These are phyloP conservation scores for Macadamia integrifolia DNA, from an alignment of 164 flowering plant species.

Conservation along the genomic window DNA sequence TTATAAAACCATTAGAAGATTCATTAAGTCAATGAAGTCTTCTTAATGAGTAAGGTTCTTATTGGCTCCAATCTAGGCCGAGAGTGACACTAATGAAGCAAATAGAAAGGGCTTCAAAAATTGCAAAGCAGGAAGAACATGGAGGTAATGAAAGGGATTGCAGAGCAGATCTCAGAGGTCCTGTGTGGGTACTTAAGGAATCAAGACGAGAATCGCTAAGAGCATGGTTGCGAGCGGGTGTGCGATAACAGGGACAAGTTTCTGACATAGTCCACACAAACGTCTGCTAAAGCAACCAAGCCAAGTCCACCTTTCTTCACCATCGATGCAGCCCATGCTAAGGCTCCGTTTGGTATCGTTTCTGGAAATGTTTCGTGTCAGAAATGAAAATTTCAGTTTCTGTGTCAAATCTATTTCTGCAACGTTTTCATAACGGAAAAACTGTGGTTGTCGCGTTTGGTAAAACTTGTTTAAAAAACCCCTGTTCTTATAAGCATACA, in stretches of 20 bases:
- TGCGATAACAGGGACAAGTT: conserved; percentile 44
- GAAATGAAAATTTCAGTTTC: too few relatives aligned
- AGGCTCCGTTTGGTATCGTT: too few relatives aligned
- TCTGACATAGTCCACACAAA: conserved; percentile 73
- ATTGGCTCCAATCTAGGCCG: conserved; percentile 93
- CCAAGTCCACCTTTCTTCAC: conserved; percentile 50
- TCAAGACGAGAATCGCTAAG: conserved; percentile 55
- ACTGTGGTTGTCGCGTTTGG: too few relatives aligned
- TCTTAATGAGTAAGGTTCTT: neutral
- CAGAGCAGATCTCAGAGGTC: conserved; percentile 67
- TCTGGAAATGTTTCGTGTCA: too few relatives aligned
- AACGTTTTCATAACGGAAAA: too few relatives aligned
- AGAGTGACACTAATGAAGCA: conserved; percentile 82
- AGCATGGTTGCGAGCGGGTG: conserved; percentile 24
- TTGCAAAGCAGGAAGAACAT: conserved; percentile 70
- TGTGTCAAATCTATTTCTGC: too few relatives aligned
- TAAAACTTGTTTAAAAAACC: too few relatives aligned
- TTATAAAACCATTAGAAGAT: too few relatives aligned
- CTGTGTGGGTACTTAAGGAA: conserved; percentile 62
- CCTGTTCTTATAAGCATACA: too few relatives aligned
- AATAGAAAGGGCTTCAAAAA: conserved; percentile 65
- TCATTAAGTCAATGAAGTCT: too few relatives aligned
- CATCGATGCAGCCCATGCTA: conserved; percentile 23
- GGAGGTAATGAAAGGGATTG: conserved; percentile 61
- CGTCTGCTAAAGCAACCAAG: conserved; percentile 62